Conservation (phyloP, 2,329 filamentous ascomycete species). For the Fusarium sp. region DNA sequence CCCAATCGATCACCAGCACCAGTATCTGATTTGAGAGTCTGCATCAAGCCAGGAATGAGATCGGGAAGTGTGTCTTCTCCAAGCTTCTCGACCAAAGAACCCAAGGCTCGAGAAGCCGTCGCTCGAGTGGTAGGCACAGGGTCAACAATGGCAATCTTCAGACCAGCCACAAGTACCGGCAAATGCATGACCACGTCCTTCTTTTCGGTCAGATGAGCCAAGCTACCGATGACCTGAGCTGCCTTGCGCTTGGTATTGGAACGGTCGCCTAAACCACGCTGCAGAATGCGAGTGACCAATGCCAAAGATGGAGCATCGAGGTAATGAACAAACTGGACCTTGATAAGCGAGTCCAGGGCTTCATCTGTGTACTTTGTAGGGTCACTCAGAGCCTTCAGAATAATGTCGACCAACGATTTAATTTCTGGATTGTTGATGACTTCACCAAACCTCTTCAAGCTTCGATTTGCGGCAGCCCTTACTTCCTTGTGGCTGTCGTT, state of each 20-base stretch:
- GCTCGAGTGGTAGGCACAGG: slow-evolving; percentile 96
- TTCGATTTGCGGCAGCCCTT: slow-evolving; percentile 88
- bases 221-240: slow-evolving; percentile 95
- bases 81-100: slow-evolving; percentile 96
- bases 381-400: slow-evolving; percentile 96
- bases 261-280: slow-evolving; percentile 88
- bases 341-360: slow-evolving; percentile 91
- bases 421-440: slow-evolving; percentile 98
- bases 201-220: slow-evolving; percentile 95
- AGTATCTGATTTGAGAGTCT: slow-evolving; percentile 95
- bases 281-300: slow-evolving; percentile 92
- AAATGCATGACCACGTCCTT: slow-evolving; percentile 93
- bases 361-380: slow-evolving; percentile 97
- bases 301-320: slow-evolving; percentile 96
- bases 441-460: slow-evolving; percentile 96
- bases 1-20: slow-evolving; percentile 95
- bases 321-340: slow-evolving; percentile 98
- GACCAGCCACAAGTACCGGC: slow-evolving; percentile 88
- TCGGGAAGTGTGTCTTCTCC: slow-evolving; percentile 97
- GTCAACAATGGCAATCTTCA: slow-evolving; percentile 90
- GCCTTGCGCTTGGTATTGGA: slow-evolving; percentile 97
- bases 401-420: slow-evolving; percentile 87
- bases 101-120: slow-evolving; percentile 93
- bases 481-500: slow-evolving; percentile 99
- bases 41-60: slow-evolving; percentile 96